A percentile compares a stretch with the other conserved stretches of the same genome.
Evolutionary conservation across 2,329 filamentous ascomycete species (phyloP).

Genomic region (Monilinia laxa): DNA sequence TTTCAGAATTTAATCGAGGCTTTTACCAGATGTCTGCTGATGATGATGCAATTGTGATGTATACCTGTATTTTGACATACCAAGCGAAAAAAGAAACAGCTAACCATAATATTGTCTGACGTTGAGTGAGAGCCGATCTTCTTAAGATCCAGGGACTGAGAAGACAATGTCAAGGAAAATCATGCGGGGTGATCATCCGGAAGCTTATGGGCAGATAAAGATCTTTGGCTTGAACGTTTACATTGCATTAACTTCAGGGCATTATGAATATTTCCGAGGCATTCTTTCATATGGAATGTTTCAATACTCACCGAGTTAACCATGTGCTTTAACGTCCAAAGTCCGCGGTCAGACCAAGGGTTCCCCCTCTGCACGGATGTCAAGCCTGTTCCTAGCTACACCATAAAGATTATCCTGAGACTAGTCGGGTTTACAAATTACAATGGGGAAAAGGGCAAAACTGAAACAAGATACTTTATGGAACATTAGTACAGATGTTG

Average conservation of each 20-base stretch:
- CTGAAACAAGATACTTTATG: not conserved
- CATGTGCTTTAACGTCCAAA: not conserved
- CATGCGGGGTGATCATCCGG: not conserved
- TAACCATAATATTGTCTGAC: not conserved
- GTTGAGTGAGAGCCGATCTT: not conserved
- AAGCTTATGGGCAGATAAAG: not conserved
- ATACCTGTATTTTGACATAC: not conserved
- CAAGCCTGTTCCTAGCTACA: slow-evolving; percentile 20
- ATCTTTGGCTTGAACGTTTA: not conserved
- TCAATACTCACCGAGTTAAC: not conserved
- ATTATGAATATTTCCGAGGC: not conserved
- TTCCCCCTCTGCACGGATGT: slow-evolving; percentile 13
- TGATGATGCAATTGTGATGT: not conserved
- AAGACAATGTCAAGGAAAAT: not conserved
- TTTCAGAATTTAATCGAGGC: not conserved
- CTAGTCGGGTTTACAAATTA: not conserved
- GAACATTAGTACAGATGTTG: slow-evolving; percentile 6
- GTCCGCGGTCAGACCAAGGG: slow-evolving; percentile 13
- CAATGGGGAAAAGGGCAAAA: not conserved
- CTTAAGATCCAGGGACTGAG: not conserved
- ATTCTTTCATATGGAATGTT: not conserved
- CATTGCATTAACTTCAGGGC: not conserved
- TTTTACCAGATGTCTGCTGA: not conserved
- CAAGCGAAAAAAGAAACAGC: slow-evolving; percentile 9
- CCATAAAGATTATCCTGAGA: slow-evolving; percentile 22